Base-by-base conservation (phyloP, 2,329 filamentous ascomycete species). In the Bimuria novae-zelandiae region DNA sequence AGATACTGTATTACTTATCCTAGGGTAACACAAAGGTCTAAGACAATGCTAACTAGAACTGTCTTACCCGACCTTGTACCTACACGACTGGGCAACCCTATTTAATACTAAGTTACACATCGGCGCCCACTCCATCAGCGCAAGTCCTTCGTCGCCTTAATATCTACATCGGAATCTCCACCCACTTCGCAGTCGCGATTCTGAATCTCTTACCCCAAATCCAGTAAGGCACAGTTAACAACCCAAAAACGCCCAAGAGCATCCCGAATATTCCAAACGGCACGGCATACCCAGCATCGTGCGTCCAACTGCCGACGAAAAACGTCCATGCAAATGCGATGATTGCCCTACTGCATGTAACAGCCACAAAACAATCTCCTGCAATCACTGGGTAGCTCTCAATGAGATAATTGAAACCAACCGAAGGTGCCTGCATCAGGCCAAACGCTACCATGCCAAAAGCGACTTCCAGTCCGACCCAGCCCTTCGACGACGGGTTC, bases 311-410 rank as follows among this genome's bases (percentile, higher is more conserved):
- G 2, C 75, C 74, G 0, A 80, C 77, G 39, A 84, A 83, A 49
- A 82, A 82, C 0, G 79, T 80, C 80, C 81, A 84, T 0, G 79
- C 75, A 57, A 84, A 84, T 0, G 76, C 73, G 7, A 84, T 75
- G 4, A 82, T 65, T 10, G 79, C 74, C 3, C 81, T 73, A 14
- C 79, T 65, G 27, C 77, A 77, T 1, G 80, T 82, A 0, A 83
- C 76, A 45, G 80, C 77, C 11, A 81, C 79, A 57, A 84, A 83
- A 60, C 80, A 83, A 56, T 84, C 80, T 1, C 76, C 77, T 0
- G 78, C 76, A 1, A 81, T 57, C 1, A 72, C 64, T 0, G 71
- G 67, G 56, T 83, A 83, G 0, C 79, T 71, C 32, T 83, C 81
- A 30, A 83, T 81, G 3, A 83, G 59, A 51, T 78, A 77, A 59